phyloP scores from a whole-genome alignment of 2,329 filamentous ascomycete species.

The Diaporthe sp. region DNA sequence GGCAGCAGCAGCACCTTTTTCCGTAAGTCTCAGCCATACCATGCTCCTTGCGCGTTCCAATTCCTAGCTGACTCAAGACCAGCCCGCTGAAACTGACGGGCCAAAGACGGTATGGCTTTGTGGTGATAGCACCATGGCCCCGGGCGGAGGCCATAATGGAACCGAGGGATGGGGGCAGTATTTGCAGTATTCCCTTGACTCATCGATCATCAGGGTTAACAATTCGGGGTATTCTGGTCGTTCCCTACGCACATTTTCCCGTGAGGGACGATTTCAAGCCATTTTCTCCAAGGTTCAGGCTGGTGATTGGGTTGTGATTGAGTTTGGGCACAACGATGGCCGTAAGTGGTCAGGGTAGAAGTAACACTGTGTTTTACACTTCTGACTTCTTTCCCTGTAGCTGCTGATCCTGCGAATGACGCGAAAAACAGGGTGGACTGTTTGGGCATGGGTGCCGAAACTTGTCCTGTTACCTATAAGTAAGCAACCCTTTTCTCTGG shows the following conservation, averaged over 20 bases:
- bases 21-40: neutral
- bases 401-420: constrained; percentile 53
- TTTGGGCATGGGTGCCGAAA: constrained; percentile 36
- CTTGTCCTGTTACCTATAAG: constrained; percentile 38
- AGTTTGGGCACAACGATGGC: constrained; percentile 72
- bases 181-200: constrained; percentile 41
- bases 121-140: constrained; percentile 42
- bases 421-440: constrained; percentile 52
- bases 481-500: neutral
- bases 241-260: constrained; percentile 66
- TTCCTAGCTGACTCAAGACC: neutral
- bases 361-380: neutral
- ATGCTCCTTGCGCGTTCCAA: neutral
- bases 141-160: constrained; percentile 39
- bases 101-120: constrained; percentile 38
- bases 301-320: constrained; percentile 69
- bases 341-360: neutral
- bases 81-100: neutral
- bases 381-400: neutral
- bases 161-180: constrained; percentile 42
- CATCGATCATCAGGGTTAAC: constrained; percentile 49
- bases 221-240: constrained; percentile 68
- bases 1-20: neutral
- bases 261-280: constrained; percentile 65
- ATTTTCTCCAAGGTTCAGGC: constrained; percentile 58